Evolutionary conservation across 306 rosid genomes (phyloP), one percentile per base, ranked within the genome.

Genomic region (Dicorynia guianensis): DNA sequence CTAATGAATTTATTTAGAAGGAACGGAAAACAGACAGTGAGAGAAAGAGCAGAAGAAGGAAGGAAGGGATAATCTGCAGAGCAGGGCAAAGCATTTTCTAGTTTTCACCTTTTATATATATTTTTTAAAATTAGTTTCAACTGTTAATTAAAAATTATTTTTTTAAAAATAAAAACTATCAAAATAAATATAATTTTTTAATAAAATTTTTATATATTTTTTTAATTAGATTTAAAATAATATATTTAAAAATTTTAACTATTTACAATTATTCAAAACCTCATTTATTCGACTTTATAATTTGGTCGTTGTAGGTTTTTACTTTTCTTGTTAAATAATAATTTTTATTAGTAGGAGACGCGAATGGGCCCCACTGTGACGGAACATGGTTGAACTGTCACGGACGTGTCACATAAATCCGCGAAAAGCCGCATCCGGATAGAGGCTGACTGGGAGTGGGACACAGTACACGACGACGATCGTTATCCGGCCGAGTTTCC

Each of bases 1-100:
- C 8, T 3, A 15, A n/a, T 6, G 46, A 20, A 8, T 15, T 13
- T 15, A 44, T 19, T 12, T 25, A 52, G 25, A 35, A 9, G 36
- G n/a, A 4, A 30, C 11, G 20, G 14, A 7, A 3, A 46, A 46
- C 14, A 46, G 11, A 5, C n/a, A 46, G 52, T 11, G 52, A 40
- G 7, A 42, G 61, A 34, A n/a, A 5, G n/a, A 8, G 15, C n/a
- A 47, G 69, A 74, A 33, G 42, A 3, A 11, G 72, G 42, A 3
- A 11, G 72, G 58, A 79, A 76, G 54, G 57, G 79, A 56, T 50
- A 74, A 71, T 66, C 43, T 44, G 73, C 76, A 17, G 80, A 42
- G 75, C 36, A 48, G 81, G 40, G 82, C 72, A 76, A 86, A 57
- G 90, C 85, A 86, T 83, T 80, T 86, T 83, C 85, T 36, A 46